phyloP scores from a whole-genome alignment of 2,329 filamentous ascomycete species.

The Pyricularia grisea region DNA sequence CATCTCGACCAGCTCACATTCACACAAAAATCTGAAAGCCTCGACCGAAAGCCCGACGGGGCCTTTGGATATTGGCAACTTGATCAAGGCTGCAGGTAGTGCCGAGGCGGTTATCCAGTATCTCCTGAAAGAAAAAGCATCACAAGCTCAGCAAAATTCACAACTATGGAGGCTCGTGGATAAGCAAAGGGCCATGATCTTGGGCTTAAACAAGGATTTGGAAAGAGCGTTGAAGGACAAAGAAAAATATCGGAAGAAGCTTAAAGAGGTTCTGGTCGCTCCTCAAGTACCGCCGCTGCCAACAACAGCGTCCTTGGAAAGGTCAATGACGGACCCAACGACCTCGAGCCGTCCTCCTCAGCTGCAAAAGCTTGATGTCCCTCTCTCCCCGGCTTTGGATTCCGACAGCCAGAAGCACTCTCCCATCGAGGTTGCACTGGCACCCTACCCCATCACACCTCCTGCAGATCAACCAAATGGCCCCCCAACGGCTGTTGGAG shows the following conservation, averaged over 20 bases:
- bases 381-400: conserved; percentile 39
- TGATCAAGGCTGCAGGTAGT: conserved; percentile 79
- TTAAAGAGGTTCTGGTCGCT: conserved; percentile 61
- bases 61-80: conserved; percentile 64
- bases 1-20: conserved; percentile 51
- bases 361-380: conserved; percentile 17
- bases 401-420: conserved; percentile 43
- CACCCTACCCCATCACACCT: conserved; percentile 57
- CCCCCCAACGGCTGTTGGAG: conserved; percentile 29
- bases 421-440: conserved; percentile 48
- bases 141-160: conserved; percentile 77
- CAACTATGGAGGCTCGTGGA: conserved; percentile 94
- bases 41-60: conserved; percentile 33
- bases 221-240: conserved; percentile 89
- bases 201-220: conserved; percentile 89
- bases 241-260: conserved; percentile 81
- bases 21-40: conserved; percentile 43
- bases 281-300: conserved; percentile 20
- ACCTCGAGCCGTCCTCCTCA: neutral
- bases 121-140: conserved; percentile 83
- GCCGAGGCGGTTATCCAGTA: conserved; percentile 83
- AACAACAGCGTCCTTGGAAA: conserved; percentile 4
- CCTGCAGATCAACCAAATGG: conserved; percentile 40
- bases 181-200: conserved; percentile 88
- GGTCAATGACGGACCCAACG: neutral